Evolutionary conservation across 495 filamentous ascomycete genomes (phyloP).

Genomic region (Staphylotrichum longicolle): DNA sequence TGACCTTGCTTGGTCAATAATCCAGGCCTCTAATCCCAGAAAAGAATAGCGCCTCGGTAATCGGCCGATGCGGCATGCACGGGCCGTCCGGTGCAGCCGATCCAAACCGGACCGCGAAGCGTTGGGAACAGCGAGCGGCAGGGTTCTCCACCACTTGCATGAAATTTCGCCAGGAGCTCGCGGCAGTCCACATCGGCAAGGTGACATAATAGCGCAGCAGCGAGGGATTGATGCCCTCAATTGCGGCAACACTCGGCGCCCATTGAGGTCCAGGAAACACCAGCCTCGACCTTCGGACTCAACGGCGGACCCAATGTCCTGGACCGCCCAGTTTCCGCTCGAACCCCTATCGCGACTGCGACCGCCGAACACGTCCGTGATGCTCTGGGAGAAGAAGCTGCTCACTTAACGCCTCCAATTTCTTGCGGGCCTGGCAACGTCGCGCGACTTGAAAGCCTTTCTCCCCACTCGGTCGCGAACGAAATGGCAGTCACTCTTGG

Average conservation of each 20-base stretch:
- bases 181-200: constrained; percentile 8
- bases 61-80: constrained; percentile 7
- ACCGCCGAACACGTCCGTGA: constrained; percentile 19
- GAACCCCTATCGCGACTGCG: constrained; percentile 12
- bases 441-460: neutral
- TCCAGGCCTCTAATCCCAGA: neutral
- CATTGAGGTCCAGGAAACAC: neutral
- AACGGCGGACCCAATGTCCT: constrained; percentile 3
- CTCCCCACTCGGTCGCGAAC: constrained; percentile 3
- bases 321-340: constrained; percentile 6
- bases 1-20: too few species aligned
- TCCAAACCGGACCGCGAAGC: constrained; percentile 17
- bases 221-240: constrained; percentile 6
- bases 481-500: constrained; percentile 17
- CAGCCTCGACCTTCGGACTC: neutral
- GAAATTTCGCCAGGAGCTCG: constrained; percentile 17
- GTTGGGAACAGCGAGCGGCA: neutral
- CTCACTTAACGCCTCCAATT: constrained; percentile 1
- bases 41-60: constrained; percentile 10
- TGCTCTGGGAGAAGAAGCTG: constrained; percentile 12
- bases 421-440: constrained; percentile 13
- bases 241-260: constrained; percentile 2
- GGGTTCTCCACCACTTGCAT: constrained; percentile 20
- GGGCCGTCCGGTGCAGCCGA: constrained; percentile 17
- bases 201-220: constrained; percentile 25